A percentile compares a stretch with the other conserved stretches of the same genome.
Conservation (phyloP, 768 basidiomycete genomes). For the Crassisporium funariophilum region DNA sequence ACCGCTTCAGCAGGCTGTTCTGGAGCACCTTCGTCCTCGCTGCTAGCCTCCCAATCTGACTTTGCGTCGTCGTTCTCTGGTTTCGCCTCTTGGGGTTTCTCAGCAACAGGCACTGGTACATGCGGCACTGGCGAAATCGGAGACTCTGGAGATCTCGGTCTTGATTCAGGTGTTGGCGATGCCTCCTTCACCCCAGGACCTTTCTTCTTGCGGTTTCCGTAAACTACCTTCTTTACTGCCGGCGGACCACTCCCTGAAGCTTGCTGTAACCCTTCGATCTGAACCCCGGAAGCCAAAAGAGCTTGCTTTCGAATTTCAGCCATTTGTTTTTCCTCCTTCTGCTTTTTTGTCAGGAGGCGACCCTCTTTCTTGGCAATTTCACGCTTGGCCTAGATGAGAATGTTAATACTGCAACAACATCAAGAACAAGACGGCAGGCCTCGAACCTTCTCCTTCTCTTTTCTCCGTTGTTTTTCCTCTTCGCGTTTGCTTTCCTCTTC, state of each 20-base stretch:
- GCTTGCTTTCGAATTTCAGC: constrained; percentile 92
- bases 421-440: constrained; percentile 8
- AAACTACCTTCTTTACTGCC: constrained; percentile 73
- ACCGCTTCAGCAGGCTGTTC: constrained; percentile 23
- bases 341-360: constrained; percentile 92
- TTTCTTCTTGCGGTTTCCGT: constrained; percentile 85
- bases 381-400: constrained; percentile 69
- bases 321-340: constrained; percentile 89
- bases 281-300: constrained; percentile 84
- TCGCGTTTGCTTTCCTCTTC: constrained; percentile 79
- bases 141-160: constrained; percentile 52
- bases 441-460: constrained; percentile 85
- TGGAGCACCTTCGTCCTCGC: constrained; percentile 49
- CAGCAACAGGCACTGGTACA: constrained; percentile 26
- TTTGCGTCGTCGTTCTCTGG: constrained; percentile 30
- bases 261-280: constrained; percentile 87
- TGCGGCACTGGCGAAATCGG: constrained; percentile 30
- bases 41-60: constrained; percentile 70
- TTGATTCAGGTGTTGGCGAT: constrained; percentile 56
- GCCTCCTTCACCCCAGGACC: constrained; percentile 51
- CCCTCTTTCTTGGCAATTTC: constrained; percentile 95
- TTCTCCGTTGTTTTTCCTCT: constrained; percentile 80
- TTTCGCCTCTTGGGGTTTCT: constrained; percentile 29
- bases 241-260: constrained; percentile 40
- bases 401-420: constrained; percentile 9